Percentiles rank a stretch among this genome's conserved stretches.
These are phyloP conservation scores for Melocanna baccifera DNA, from an alignment of 176 grass and related monocot species.

Conservation along the genomic window DNA sequence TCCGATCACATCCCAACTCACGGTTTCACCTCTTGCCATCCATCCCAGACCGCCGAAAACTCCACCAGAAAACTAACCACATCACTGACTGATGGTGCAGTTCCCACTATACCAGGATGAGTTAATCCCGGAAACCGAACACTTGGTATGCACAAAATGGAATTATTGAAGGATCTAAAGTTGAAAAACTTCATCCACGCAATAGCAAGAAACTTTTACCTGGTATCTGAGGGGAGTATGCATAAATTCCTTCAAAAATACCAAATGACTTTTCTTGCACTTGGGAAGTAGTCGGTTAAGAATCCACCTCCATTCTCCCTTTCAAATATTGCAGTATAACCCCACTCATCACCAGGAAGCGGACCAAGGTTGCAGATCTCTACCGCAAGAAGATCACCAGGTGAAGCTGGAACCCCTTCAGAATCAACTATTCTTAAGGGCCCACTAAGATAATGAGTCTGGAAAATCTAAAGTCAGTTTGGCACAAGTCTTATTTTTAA, in stretches of 20 bases:
- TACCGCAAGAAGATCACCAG: slow-evolving; percentile 83
- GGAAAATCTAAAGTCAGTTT: slow-evolving; percentile 28
- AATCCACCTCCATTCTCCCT: slow-evolving; percentile 94
- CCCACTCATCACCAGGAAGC: slow-evolving; percentile 86
- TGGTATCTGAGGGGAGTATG: slow-evolving; percentile 84
- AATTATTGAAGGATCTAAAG: not conserved
- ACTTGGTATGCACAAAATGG: slow-evolving; percentile 38
- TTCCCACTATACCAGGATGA: slow-evolving; percentile 85
- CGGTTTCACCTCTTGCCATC: too few relatives aligned
- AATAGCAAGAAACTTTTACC: slow-evolving; percentile 37
- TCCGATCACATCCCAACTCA: too few relatives aligned
- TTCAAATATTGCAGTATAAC: slow-evolving; percentile 87
- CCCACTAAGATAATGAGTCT: slow-evolving; percentile 87
- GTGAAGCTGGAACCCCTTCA: slow-evolving; percentile 68
- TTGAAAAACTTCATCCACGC: not conserved
- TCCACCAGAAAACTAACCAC: too few relatives aligned
- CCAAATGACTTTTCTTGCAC: slow-evolving; percentile 88
- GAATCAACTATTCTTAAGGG: slow-evolving; percentile 79
- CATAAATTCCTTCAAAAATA: slow-evolving; percentile 99
- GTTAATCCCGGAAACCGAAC: slow-evolving; percentile 86
- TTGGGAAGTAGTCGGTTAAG: slow-evolving; percentile 85
- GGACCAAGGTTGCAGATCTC: slow-evolving; percentile 93
- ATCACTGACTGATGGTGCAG: slow-evolving; percentile 60
- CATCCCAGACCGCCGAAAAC: too few relatives aligned
- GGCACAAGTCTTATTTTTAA: not conserved